A percentile compares a stretch with the other conserved stretches of the same genome.
phyloP scores from a whole-genome alignment of 73 alveolate genomes.

The Tetrahymena thermophila region DNA sequence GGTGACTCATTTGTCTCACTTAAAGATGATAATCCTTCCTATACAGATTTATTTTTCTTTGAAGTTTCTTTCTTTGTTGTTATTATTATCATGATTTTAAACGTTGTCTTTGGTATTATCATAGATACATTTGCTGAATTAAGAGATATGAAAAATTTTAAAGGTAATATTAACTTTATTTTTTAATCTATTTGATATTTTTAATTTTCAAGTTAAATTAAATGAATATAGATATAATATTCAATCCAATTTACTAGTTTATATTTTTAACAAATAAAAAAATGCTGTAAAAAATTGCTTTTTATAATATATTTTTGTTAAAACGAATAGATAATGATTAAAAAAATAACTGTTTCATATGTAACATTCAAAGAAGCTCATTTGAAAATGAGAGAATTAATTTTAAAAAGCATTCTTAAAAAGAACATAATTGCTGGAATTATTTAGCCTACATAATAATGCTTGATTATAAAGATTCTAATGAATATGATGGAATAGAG shows the following conservation, averaged over 20 bases:
- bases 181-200: background rate
- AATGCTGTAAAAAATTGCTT: no score
- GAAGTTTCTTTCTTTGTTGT: constrained; percentile 76
- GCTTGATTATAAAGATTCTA: constrained; percentile 70
- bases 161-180: constrained; percentile 1
- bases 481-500: constrained; percentile 91
- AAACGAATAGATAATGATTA: constrained; percentile 10
- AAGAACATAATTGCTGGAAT: constrained; percentile 74
- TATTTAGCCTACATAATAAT: constrained; percentile 75
- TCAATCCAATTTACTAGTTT: background rate
- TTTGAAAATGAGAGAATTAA: constrained; percentile 64
- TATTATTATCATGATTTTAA: constrained; percentile 65
- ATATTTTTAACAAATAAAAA: background rate
- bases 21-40: constrained; percentile 5
- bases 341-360: constrained; percentile 18
- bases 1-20: constrained; percentile 75
- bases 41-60: constrained; percentile 48
- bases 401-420: constrained; percentile 63
- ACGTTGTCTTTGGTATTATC: constrained; percentile 74
- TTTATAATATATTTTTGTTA: background rate
- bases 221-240: no score
- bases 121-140: constrained; percentile 85
- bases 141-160: constrained; percentile 61
- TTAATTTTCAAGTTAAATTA: no score
- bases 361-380: constrained; percentile 18